These are phyloP conservation scores for Pyrenochaeta sp. DNA, from an alignment of 2,329 filamentous ascomycete genomes.

Conservation along the genomic window DNA sequence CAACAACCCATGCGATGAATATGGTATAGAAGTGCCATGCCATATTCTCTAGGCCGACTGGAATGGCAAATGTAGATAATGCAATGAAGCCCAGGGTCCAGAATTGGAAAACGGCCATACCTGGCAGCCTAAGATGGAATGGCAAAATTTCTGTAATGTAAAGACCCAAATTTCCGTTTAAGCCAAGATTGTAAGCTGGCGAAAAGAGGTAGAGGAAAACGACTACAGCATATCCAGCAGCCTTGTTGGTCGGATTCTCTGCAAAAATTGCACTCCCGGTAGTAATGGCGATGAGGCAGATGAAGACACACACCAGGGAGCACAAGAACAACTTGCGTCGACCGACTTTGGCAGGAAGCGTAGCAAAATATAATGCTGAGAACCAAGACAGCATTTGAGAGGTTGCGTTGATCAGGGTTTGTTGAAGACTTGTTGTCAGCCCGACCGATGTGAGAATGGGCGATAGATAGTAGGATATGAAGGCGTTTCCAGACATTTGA, in stretches of 20 bases:
- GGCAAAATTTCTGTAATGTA: conserved; percentile 47
- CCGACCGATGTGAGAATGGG: conserved; percentile 49
- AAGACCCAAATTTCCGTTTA: conserved; percentile 29
- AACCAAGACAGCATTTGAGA: conserved; percentile 53
- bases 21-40: conserved; percentile 61
- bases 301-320: conserved; percentile 48
- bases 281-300: conserved; percentile 54
- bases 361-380: conserved; percentile 38
- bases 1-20: conserved; percentile 44
- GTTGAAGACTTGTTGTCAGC: conserved; percentile 40
- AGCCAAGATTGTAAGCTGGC: conserved; percentile 39
- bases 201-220: conserved; percentile 13
- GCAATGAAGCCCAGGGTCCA: too few relatives aligned
- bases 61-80: conserved; percentile 37
- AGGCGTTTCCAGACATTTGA: conserved; percentile 14
- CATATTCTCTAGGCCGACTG: conserved; percentile 64
- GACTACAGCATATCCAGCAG: conserved; percentile 7
- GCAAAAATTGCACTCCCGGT: conserved; percentile 47
- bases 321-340: conserved; percentile 51
- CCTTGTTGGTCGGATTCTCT: too few relatives aligned
- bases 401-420: conserved; percentile 48
- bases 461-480: conserved; percentile 48
- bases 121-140: conserved; percentile 28
- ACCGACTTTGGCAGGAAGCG: conserved; percentile 53
- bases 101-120: background rate